A percentile compares a stretch with the other conserved stretches of the same genome.
These are phyloP conservation scores for Lophiotrema nucula DNA, from an alignment of 495 filamentous ascomycete genomes.

Conservation along the genomic window DNA sequence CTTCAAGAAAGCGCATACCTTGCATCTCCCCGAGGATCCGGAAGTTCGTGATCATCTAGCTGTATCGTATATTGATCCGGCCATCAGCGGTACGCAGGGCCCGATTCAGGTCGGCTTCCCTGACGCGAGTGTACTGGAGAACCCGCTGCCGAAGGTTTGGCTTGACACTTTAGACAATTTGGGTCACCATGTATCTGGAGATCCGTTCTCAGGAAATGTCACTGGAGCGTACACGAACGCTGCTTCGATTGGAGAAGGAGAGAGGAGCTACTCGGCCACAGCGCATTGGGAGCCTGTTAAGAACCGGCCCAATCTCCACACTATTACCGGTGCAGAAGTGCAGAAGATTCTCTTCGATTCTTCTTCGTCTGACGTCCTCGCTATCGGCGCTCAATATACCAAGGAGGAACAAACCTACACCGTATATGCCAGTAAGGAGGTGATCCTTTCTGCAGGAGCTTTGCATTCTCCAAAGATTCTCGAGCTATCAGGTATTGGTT, in stretches of 20 bases:
- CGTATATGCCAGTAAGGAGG: conserved; percentile 17
- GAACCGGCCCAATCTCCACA: not conserved
- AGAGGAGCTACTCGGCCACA: conserved; percentile 5
- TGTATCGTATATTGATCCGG: conserved; percentile 26
- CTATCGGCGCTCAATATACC: not conserved
- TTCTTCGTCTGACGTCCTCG: not conserved
- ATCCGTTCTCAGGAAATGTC: not conserved
- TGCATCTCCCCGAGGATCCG: not conserved
- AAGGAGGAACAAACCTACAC: not conserved
- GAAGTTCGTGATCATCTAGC: not conserved
- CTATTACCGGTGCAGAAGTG: not conserved
- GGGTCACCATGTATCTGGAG: not conserved
- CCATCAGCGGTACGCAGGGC: conserved; percentile 36
- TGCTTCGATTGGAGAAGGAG: conserved; percentile 1
- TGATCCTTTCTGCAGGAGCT: conserved; percentile 22
- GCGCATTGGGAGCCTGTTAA: conserved; percentile 4
- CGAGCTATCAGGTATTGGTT: conserved; percentile 24
- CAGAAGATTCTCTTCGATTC: conserved; percentile 8
- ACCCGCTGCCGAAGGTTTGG: not conserved
- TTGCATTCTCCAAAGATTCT: conserved; percentile 23
- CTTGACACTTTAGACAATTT: conserved; percentile 7
- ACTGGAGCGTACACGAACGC: conserved; percentile 5
- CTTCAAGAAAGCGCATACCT: conserved; percentile 7
- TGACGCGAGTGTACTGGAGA: not conserved
- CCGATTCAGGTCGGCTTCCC: not conserved